Evolutionary conservation across 1,139 yeast species (phyloP).

Genomic region (Meyerozyma elateridarum): DNA sequence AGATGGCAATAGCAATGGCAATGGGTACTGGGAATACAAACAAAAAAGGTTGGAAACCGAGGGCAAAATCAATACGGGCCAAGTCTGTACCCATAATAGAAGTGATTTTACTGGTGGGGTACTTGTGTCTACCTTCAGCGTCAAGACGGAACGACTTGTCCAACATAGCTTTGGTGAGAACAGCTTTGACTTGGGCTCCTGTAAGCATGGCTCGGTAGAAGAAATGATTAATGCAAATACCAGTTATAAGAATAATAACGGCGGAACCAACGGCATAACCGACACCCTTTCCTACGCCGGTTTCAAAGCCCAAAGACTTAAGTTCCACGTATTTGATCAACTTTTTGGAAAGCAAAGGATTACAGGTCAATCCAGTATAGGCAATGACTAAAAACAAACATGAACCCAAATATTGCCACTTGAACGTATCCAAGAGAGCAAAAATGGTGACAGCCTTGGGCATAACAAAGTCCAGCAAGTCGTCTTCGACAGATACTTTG

Average conservation of each 20-base stretch:
- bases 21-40: slow-evolving; percentile 61
- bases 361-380: slow-evolving; percentile 16
- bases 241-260: slow-evolving; percentile 22
- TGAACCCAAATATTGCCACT: slow-evolving; percentile 43
- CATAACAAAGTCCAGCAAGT: slow-evolving; percentile 23
- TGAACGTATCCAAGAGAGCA: slow-evolving; percentile 56
- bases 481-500: slow-evolving; percentile 20
- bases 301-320: slow-evolving; percentile 23
- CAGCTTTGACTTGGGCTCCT: slow-evolving; percentile 32
- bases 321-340: slow-evolving; percentile 45
- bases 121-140: slow-evolving; percentile 25
- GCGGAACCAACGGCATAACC: slow-evolving; percentile 46
- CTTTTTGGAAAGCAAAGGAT: slow-evolving; percentile 46
- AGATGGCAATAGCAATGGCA: slow-evolving; percentile 55
- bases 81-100: slow-evolving; percentile 73
- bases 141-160: slow-evolving; percentile 28
- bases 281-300: slow-evolving; percentile 44
- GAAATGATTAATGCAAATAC: slow-evolving; percentile 57
- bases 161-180: slow-evolving; percentile 30
- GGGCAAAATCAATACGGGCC: slow-evolving; percentile 73
- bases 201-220: slow-evolving; percentile 54
- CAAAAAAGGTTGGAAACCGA: slow-evolving; percentile 64
- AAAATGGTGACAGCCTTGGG: slow-evolving; percentile 15
- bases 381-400: slow-evolving; percentile 15
- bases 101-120: slow-evolving; percentile 30